A percentile compares a stretch with the other conserved stretches of the same genome.
phyloP scores from a whole-genome alignment of 805 yeast genomes.

The Monosporozyma solicola region DNA sequence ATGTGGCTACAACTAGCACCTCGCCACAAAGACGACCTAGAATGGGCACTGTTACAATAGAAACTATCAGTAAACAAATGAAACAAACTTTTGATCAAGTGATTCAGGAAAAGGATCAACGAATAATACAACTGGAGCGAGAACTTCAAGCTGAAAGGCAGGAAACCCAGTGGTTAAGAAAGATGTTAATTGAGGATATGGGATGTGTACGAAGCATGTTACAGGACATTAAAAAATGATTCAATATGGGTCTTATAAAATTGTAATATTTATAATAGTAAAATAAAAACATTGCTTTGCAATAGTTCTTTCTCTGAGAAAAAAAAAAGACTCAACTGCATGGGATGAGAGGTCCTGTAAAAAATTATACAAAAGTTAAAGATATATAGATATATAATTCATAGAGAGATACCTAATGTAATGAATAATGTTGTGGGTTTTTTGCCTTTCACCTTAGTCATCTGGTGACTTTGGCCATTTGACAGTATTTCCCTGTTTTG shows the following conservation, averaged over 20 bases:
- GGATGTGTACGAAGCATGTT: constrained; percentile 28
- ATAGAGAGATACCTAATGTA: neutral
- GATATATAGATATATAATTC: neutral
- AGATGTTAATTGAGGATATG: constrained; percentile 31
- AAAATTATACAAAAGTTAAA: neutral
- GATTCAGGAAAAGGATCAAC: constrained; percentile 24
- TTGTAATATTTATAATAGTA: neutral
- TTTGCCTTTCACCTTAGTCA: neutral
- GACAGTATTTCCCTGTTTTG: neutral
- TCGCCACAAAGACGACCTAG: neutral
- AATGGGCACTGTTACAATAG: constrained; percentile 1
- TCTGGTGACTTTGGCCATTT: neutral
- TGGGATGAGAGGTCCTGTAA: neutral
- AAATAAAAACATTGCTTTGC: neutral
- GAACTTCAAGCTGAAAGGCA: constrained; percentile 28
- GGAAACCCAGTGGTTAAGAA: constrained; percentile 29
- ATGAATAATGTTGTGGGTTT: neutral
- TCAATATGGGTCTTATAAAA: neutral
- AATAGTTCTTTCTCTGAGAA: neutral
- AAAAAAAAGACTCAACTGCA: neutral
- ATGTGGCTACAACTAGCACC: neutral
- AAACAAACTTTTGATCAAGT: constrained; percentile 21
- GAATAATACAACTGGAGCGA: constrained; percentile 24
- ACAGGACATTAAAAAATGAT: constrained; percentile 15
- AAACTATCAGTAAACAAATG: constrained; percentile 14